Base-by-base conservation (phyloP, 257 asterid species). In the Eustoma russellianum region DNA sequence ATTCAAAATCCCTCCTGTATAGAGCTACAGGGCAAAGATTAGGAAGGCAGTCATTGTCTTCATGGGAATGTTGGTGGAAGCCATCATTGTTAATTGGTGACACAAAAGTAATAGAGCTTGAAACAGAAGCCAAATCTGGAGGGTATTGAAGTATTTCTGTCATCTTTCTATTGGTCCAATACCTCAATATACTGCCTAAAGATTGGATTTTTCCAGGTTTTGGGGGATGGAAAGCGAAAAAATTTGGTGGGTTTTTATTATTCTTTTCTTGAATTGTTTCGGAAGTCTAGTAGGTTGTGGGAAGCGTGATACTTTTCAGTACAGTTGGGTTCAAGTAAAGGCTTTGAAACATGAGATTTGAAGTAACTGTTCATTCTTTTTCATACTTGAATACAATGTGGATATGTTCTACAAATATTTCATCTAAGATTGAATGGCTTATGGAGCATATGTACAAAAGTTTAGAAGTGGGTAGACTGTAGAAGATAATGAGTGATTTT, bases 251-350 rank as follows among this genome's bases (percentile, higher is more conserved):
- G 43, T 38, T 35, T 68, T 58, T 49, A 33, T 46, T 40, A 16
- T 40, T 50, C 24, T 46, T 51, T 57, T 24, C 56, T 51, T 48
- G 48, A 55, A 46, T 53, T 45, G 55, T 17, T 24, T 64, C 57
- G 65, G 47, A 59, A 55, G 53, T 64, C 65, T 52, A 72, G 69
- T 68, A 50, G 67, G 52, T 57, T 57, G 55, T 15, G 9, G 41
- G 52, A 17, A 12, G n/a, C 13, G 34, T 46, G 12, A 38, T 9
- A 38, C 43, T 38, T 38, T 38, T 8, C 46, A 57, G 62, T 56
- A 52, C 69, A 68, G 74, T 68, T 68, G 64, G 66, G 48, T 68
- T 63, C 66, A 90, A 90, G 97, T 51, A 74, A 83, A 79, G 76
- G 77, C 66, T 66, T 64, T 59, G 85, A 84, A 77, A 64, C 91